Conservation (phyloP, 2,329 filamentous ascomycete species). For the Fusarium graminum region DNA sequence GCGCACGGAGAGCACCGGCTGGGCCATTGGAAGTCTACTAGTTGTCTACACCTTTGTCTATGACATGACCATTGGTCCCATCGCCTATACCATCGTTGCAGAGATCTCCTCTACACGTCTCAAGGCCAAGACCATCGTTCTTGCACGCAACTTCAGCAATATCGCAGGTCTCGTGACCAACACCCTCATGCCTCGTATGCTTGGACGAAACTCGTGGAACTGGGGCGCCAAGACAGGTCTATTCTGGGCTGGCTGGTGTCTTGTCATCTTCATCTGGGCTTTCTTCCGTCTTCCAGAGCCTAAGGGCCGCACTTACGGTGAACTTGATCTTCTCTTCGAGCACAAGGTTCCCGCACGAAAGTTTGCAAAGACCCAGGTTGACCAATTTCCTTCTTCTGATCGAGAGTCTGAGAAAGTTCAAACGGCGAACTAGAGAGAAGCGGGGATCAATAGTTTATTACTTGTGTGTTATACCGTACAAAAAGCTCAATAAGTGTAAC, state of each 20-base stretch:
- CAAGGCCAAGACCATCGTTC: constrained; percentile 60
- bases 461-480: too few relatives aligned
- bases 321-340: constrained; percentile 69
- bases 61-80: constrained; percentile 58
- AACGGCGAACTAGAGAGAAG: not conserved
- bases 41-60: constrained; percentile 60
- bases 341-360: constrained; percentile 57
- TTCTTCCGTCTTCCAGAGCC: constrained; percentile 69
- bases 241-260: constrained; percentile 61
- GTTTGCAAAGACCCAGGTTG: constrained; percentile 53
- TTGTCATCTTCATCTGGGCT: constrained; percentile 61
- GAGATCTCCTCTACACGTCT: constrained; percentile 62
- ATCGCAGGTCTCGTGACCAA: constrained; percentile 61
- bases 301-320: constrained; percentile 64
- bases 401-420: constrained; percentile 17
- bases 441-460: too few relatives aligned
- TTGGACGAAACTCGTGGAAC: constrained; percentile 60
- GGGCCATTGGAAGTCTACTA: constrained; percentile 61
- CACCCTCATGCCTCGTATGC: constrained; percentile 60
- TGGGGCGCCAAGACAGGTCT: constrained; percentile 63
- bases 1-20: constrained; percentile 54
- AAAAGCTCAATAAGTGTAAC: too few relatives aligned
- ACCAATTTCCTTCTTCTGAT: constrained; percentile 27
- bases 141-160: constrained; percentile 63
- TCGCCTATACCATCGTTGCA: constrained; percentile 86